These are phyloP conservation scores for Crithidia mellificae DNA, from an alignment of 208 protist genomes.

Conservation along the genomic window DNA sequence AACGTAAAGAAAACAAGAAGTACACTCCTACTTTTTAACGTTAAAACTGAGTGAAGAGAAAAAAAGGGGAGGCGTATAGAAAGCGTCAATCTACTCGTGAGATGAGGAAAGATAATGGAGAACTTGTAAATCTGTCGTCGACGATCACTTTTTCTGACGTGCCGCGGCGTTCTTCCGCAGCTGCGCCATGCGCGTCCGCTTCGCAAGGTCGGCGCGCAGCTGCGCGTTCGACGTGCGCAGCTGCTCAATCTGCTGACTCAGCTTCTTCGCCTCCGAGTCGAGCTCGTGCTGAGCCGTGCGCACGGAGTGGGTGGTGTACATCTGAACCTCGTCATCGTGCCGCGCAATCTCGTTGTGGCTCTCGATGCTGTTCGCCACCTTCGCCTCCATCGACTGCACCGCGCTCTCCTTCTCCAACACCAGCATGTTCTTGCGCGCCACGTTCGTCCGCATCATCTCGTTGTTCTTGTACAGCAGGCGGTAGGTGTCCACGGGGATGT, in stretches of 20 bases:
- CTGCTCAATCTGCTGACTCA: slow-evolving; percentile 42
- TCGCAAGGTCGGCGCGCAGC: slow-evolving; percentile 37
- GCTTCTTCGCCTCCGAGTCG: slow-evolving; percentile 30
- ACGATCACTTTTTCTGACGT: slow-evolving; percentile 15
- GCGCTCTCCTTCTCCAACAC: slow-evolving; percentile 88
- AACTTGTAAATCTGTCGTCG: not conserved
- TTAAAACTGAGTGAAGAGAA: too few relatives aligned
- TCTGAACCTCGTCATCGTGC: slow-evolving; percentile 53
- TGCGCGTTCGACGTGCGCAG: slow-evolving; percentile 52
- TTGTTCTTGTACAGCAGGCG: slow-evolving; percentile 87
- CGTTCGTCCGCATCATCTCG: slow-evolving; percentile 76
- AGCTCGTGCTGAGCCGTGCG: slow-evolving; percentile 14
- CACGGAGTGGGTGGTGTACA: slow-evolving; percentile 10
- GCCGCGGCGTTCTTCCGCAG: not conserved
- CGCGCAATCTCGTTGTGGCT: slow-evolving; percentile 54
- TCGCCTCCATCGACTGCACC: slow-evolving; percentile 80
- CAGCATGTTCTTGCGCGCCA: slow-evolving; percentile 90
- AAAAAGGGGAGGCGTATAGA: too few relatives aligned
- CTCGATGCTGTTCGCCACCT: slow-evolving; percentile 53
- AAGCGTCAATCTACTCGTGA: too few relatives aligned
- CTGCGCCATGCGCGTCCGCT: not conserved
- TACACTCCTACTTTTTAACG: too few relatives aligned
- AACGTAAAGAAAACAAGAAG: too few relatives aligned
- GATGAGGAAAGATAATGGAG: too few relatives aligned
- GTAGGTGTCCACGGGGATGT: slow-evolving; percentile 83